A percentile compares a stretch with the other conserved stretches of the same genome.
Evolutionary conservation across 2,329 filamentous ascomycete genomes (phyloP).

Genomic region (Cryphonectria carpinicola): DNA sequence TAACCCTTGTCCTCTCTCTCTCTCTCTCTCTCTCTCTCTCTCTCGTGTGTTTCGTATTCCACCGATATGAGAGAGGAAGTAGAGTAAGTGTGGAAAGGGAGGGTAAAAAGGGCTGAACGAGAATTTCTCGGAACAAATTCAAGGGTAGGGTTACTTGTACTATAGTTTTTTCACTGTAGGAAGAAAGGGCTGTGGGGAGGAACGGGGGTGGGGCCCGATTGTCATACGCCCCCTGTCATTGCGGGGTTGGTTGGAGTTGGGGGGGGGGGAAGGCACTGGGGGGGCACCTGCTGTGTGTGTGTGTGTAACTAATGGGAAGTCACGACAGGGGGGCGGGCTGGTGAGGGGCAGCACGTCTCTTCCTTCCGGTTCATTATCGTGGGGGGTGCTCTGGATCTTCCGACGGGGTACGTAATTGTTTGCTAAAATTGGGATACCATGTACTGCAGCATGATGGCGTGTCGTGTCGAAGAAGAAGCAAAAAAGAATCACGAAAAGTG

Average conservation of each 20-base stretch:
- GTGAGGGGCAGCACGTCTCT: constrained; percentile 11
- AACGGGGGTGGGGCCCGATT: constrained; percentile 19
- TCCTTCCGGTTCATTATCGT: constrained; percentile 27
- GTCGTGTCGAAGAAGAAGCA: constrained; percentile 6
- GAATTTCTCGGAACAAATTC: constrained; percentile 16
- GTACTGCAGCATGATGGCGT: constrained; percentile 8
- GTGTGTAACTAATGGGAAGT: background rate
- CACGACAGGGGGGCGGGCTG: background rate
- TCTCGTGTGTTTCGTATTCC: background rate
- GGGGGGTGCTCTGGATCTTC: background rate
- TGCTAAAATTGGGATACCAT: background rate
- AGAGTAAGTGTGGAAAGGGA: background rate
- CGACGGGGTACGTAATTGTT: background rate
- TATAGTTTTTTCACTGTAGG: too few relatives aligned
- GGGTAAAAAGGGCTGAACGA: background rate
- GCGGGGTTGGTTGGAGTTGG: constrained; percentile 25
- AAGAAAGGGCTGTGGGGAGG: background rate
- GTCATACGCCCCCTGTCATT: constrained; percentile 17
- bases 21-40: too few relatives aligned
- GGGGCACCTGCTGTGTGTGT: too few relatives aligned
- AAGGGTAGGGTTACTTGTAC: background rate
- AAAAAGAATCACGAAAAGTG: constrained; percentile 10
- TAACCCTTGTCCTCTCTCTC: background rate
- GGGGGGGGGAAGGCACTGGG: too few relatives aligned
- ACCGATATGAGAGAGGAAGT: background rate